Conservation (phyloP, 176 grass and related monocot genomes). For the Echinochloa phyllopogon region DNA sequence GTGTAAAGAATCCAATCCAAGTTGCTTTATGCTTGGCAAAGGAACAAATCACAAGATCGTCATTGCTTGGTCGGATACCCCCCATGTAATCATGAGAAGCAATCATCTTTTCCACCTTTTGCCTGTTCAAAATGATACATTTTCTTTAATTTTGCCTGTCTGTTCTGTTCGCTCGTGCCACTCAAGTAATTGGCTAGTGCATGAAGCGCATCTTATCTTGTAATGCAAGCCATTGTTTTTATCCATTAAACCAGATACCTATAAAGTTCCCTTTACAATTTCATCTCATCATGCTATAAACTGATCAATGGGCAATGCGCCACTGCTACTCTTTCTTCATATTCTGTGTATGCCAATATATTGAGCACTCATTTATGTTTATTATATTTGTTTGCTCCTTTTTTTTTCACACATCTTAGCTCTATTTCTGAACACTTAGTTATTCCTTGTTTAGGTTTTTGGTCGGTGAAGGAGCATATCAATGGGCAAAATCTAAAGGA, state of each 20-base stretch:
- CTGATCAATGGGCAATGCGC: constrained; percentile 15
- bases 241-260: constrained; percentile 18
- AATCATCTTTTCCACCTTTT: constrained; percentile 10
- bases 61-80: constrained; percentile 92
- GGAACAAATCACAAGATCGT: constrained; percentile 73
- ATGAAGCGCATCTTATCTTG: constrained; percentile 25
- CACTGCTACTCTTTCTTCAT: neutral
- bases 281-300: constrained; percentile 25
- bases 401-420: neutral
- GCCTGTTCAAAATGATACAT: neutral
- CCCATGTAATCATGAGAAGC: constrained; percentile 79
- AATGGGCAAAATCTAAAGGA: constrained; percentile 84
- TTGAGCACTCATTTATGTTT: neutral
- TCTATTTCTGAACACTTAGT: constrained; percentile 17
- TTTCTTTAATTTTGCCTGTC: constrained; percentile 1
- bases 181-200: neutral
- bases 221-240: constrained; percentile 17
- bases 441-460: constrained; percentile 75
- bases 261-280: constrained; percentile 10
- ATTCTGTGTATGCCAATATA: constrained; percentile 5
- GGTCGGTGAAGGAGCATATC: constrained; percentile 77
- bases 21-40: constrained; percentile 71
- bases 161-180: neutral
- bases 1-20: constrained; percentile 89
- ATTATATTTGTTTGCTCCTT: constrained; percentile 12